Evolutionary conservation across 225 moss, liverwort and hornwort species (phyloP).

Genomic region (Marchantia paleacea): DNA sequence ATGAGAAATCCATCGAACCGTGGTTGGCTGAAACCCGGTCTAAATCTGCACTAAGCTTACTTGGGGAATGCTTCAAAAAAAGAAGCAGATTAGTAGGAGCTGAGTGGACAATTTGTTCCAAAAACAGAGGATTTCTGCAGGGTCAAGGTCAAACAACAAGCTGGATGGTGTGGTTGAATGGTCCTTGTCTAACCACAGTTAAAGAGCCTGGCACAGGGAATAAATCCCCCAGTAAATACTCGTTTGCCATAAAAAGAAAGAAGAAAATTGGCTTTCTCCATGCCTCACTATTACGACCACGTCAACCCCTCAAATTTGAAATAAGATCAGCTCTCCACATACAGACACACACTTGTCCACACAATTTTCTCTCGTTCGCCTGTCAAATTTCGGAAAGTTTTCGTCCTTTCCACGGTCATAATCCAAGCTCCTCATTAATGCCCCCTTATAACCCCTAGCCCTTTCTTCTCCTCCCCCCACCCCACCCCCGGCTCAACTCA

Average conservation of each 20-base stretch:
- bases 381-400: background rate
- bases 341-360: background rate
- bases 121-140: slow-evolving; percentile 6
- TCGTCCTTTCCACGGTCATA: background rate
- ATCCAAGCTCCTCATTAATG: too few relatives aligned
- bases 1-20: background rate
- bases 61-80: background rate
- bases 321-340: background rate
- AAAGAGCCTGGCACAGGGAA: background rate
- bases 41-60: background rate
- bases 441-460: too few relatives aligned
- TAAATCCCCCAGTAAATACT: background rate
- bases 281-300: background rate
- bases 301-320: background rate
- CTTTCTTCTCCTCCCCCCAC: too few relatives aligned
- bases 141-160: background rate
- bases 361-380: background rate
- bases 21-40: background rate
- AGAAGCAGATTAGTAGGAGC: background rate
- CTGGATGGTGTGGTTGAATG: background rate
- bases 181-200: background rate
- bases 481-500: too few relatives aligned
- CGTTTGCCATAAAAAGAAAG: background rate
- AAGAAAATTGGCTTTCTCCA: background rate
- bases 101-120: background rate